phyloP scores from a whole-genome alignment of 805 yeast species.

The Wickerhamiella galacta region DNA sequence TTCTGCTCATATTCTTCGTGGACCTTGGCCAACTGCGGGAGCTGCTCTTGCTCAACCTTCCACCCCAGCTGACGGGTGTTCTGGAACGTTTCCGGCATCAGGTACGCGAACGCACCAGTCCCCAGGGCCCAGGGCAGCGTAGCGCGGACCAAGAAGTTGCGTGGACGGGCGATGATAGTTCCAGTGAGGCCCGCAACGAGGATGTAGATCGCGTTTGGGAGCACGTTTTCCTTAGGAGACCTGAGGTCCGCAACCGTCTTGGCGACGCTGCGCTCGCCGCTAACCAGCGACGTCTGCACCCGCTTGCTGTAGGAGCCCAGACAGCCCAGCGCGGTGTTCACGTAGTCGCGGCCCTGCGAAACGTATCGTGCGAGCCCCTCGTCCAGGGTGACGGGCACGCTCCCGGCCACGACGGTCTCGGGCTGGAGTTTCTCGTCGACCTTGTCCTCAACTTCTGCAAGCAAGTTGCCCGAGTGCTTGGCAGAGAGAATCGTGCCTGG shows the following conservation, averaged over 20 bases:
- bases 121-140: slow-evolving; percentile 47
- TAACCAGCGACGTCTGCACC: slow-evolving; percentile 17
- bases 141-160: slow-evolving; percentile 38
- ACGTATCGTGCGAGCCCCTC: slow-evolving; percentile 32
- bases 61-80: slow-evolving; percentile 44
- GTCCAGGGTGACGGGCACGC: slow-evolving; percentile 40
- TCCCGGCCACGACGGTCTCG: slow-evolving; percentile 29
- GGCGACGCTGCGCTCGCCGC: slow-evolving; percentile 46
- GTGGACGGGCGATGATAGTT: slow-evolving; percentile 51
- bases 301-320: slow-evolving; percentile 16
- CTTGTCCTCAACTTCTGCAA: slow-evolving; percentile 8
- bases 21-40: slow-evolving; percentile 47
- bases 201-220: slow-evolving; percentile 57
- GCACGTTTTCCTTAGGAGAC: slow-evolving; percentile 45
- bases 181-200: slow-evolving; percentile 57
- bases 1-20: slow-evolving; percentile 36
- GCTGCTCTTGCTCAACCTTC: slow-evolving; percentile 36
- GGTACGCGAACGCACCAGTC: slow-evolving; percentile 43
- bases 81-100: slow-evolving; percentile 54
- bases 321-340: slow-evolving; percentile 21
- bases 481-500: slow-evolving; percentile 18
- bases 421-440: slow-evolving; percentile 10
- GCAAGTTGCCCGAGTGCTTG: slow-evolving; percentile 7
- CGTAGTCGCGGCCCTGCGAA: slow-evolving; percentile 30
- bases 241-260: slow-evolving; percentile 48